Base-by-base conservation (phyloP, 768 basidiomycete species). In the Pleurotus pulmonarius region DNA sequence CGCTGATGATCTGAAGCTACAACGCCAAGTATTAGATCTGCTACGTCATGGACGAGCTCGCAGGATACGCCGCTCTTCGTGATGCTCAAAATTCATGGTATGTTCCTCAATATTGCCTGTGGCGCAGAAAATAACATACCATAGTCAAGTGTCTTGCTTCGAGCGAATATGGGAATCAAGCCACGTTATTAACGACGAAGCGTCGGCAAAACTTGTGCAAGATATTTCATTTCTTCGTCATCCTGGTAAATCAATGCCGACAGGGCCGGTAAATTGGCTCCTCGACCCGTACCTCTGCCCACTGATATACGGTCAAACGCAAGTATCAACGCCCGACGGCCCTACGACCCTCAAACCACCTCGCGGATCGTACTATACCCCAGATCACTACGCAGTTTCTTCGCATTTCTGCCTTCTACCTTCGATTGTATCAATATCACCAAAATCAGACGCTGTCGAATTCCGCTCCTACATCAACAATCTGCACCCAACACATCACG, bases 381-480 rank as follows among this genome's bases (percentile, higher is more conserved):
- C 65, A 5, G 70, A 74, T 57, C 62, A 69, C n/a, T 75, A 76
- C 62, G 71, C 75, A 3, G 55, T 78, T n/a, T 81, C 75, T 9
- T 56, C 66, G 2, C 45, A 64, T 5, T 78, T 74, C 58, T 66
- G 76, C 5, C 65, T 73, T 39, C 68, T 83, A n/a, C 81, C 81
- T 13, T 72, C 80, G 5, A 70, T 75, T 34, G 70, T 79, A 16
- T 64, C 58, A 40, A 63, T 81, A 11, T 71, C 74, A 9, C 44
- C 64, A 5, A 51, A 67, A 9, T 68, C 70, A 12, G n/a, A 11
- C 13, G 37, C 48, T 3, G 64, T 65, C 2, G 65, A 65, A 56
- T 74, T 79, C 51, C 58, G 68, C 7, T 78, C 79, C 2, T 83
- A 83, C 64, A 82, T 84, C 69, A 83, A 82, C 64, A 80, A 81